Base-by-base conservation (phyloP, 164 flowering plant genomes). In the Vitis rotundifolia region DNA sequence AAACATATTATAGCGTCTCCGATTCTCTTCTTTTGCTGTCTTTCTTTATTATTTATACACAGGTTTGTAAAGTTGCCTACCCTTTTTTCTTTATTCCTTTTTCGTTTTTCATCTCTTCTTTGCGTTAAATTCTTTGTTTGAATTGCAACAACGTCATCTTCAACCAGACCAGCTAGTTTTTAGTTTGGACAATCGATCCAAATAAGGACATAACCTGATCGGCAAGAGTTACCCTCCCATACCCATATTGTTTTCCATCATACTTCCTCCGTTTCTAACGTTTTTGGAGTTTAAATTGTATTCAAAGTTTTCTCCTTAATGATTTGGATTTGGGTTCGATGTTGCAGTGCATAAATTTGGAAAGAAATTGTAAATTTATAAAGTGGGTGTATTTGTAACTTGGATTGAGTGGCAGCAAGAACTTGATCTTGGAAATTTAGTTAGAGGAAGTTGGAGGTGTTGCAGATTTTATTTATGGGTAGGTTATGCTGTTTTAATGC, bases 401-500 rank as follows among this genome's bases (percentile, higher is more conserved):
- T 64, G 37, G 59, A 44, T 29, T 44, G 14, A 14, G 49, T 18
- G 63, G 16, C 22, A 49, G 13, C 61, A 66, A 50, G 67, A 1
- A 44, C 16, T 54, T n/a, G 62, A 64, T 63, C 66, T 37, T 62
- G 71, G 51, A 61, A 60, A 66, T 56, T 52, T 58, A 70, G 64
- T 55, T 49, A 37, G 68, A 16, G 48, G 44, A 37, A 12, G 49
- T 31, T 61, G 57, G 59, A 68, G 64, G 70, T 44, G 8, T 49
- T 52, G 48, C 50, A 1, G 50, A 50, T 56, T 59, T 19, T 22
- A 18, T 4, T 65, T 53, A 78, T 75, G 81, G 81, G 71, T 71
- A 31, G 66, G 65, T 16, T 75, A 8, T 78, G 81, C 63, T 78
- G 78, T 56, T 78, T 75, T 49, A 58, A 53, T 26, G 18, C 54